Base-by-base conservation (phyloP, 345 rosid genomes). In the Arabis hirsuta region DNA sequence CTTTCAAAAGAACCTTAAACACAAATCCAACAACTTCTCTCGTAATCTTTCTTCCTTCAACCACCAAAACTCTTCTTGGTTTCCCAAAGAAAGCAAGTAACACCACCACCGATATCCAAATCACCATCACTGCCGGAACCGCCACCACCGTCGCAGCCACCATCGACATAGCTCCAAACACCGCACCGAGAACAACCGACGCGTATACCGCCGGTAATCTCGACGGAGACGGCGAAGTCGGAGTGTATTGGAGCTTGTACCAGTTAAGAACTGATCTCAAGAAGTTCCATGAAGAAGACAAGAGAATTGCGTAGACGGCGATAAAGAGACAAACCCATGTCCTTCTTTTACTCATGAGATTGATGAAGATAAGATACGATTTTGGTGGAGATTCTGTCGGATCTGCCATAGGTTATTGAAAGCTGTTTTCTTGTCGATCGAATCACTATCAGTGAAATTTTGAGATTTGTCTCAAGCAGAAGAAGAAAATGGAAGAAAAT, bases 201-300 rank as follows among this genome's bases (percentile, higher is more conserved):
- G 92, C 92, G 59, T 89, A 88, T 42, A 91, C 39, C 44, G 95
- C 91, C 26, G 97, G 91, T 85, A 92, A 89, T 29, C 81, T 85
- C 22, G 69, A 81, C 8, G 13, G 44, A 1, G 44, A 41, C 2
- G 36, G 19, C 9, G 16, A 29, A 12, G 24, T 8, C 11, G 29
- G 12, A 10, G 42, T 14, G 31, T 66, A 45, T 64, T 82, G 87
- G 12, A 52, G 38, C 9, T 76, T 80, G 82, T 84, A 80, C 88
- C 93, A 88, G 51, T 82, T 78, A 5, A 87, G 88, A 42, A 90
- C 75, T 13, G 88, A 86, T 78, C 83, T 82, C n/a, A 88, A 82
- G 52, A 76, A 75, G 74, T 86, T 88, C 91, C 94, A 88, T 1
- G 94, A 79, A 16, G 82, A 84, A 12, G 81, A 81, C 26, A 90